Percentiles rank a stretch among this genome's conserved stretches.
Conservation (phyloP, 768 basidiomycete species). For the Tephrocybe sp. region DNA sequence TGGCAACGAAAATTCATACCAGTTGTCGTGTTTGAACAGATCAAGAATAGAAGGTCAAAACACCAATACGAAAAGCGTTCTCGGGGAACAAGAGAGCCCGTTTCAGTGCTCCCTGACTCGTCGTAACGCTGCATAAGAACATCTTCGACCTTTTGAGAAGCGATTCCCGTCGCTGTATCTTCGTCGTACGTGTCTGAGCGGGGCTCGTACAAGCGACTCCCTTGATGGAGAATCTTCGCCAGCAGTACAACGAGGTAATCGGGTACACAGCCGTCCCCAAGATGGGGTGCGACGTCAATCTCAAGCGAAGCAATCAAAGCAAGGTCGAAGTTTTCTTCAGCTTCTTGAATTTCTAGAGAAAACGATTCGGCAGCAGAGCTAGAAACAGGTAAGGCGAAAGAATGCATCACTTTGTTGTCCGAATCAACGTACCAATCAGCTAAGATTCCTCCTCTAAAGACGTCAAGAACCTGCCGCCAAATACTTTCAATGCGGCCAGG, state of each 20-base stretch:
- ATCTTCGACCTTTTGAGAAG: conserved; percentile 29
- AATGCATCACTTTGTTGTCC: not conserved
- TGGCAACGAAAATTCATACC: conserved; percentile 37
- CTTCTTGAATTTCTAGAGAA: conserved; percentile 63
- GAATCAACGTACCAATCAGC: conserved; percentile 67
- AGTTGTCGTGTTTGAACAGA: conserved; percentile 68
- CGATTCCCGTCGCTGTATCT: conserved; percentile 8
- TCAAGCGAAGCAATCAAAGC: conserved; percentile 78
- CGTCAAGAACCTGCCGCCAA: conserved; percentile 83
- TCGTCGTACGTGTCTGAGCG: conserved; percentile 11
- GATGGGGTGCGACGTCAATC: conserved; percentile 73
- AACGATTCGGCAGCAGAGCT: conserved; percentile 63
- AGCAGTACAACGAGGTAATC: conserved; percentile 70
- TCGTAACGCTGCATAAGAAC: conserved; percentile 35
- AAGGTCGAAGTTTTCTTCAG: conserved; percentile 85
- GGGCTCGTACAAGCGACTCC: conserved; percentile 61
- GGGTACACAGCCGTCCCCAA: conserved; percentile 69
- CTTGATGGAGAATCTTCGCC: conserved; percentile 69
- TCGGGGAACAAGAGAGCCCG: conserved; percentile 57
- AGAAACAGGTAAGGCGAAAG: not conserved
- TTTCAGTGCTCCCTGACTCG: conserved; percentile 60
- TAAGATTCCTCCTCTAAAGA: conserved; percentile 77
- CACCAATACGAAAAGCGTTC: conserved; percentile 95
- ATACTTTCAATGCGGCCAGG: conserved; percentile 74
- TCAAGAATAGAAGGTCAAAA: conserved; percentile 80